A percentile compares a stretch with the other conserved stretches of the same genome.
Conservation (phyloP, 169 alveolate species). For the Eimeria sp. region DNA sequence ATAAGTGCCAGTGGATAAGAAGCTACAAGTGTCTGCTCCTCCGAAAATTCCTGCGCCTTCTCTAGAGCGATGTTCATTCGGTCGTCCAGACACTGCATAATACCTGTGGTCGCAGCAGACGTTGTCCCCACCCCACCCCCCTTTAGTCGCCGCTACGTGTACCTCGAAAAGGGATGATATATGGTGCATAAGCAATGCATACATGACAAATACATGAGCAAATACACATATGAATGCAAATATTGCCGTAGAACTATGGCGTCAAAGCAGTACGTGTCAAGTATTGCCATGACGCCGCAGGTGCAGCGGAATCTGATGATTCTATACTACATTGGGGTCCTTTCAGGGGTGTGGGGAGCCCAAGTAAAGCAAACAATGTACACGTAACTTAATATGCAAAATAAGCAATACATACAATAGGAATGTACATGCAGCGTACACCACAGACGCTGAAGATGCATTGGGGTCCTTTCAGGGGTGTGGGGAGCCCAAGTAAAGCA, state of each 20-base stretch:
- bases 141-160: not conserved
- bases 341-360: no score
- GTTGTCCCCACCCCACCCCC: not conserved
- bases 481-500: no score
- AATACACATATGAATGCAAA: no score
- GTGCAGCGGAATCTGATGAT: no score
- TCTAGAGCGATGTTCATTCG: slow-evolving; percentile 77
- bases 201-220: not conserved
- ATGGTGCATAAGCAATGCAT: not conserved
- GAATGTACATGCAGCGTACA: no score
- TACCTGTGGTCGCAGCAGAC: slow-evolving; percentile 22
- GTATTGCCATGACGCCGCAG: no score
- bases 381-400: not conserved
- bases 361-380: not conserved
- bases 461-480: no score
- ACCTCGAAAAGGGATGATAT: not conserved
- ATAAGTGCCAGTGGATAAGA: slow-evolving; percentile 74
- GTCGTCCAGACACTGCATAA: slow-evolving; percentile 74
- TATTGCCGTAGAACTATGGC: no score
- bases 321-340: no score
- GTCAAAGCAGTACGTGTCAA: no score
- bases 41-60: slow-evolving; percentile 70
- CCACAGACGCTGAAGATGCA: not conserved
- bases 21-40: slow-evolving; percentile 65
- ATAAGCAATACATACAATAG: not conserved